Evolutionary conservation across 345 rosid genomes (phyloP).

Genomic region (Murraya paniculata): DNA sequence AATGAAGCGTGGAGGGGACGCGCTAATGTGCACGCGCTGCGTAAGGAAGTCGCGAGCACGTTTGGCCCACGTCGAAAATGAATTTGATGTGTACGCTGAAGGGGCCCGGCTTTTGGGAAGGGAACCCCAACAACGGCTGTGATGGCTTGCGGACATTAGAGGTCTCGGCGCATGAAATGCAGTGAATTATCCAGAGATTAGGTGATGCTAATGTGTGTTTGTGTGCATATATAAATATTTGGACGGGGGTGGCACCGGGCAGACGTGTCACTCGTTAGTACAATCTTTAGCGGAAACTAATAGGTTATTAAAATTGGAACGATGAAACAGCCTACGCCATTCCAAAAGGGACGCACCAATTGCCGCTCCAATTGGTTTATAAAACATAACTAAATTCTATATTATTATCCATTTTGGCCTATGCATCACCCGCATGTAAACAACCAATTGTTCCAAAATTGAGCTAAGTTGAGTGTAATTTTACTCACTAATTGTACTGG

Average conservation of each 20-base stretch:
- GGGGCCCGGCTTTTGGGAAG: not conserved
- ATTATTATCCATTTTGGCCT: not conserved
- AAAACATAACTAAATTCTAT: not conserved
- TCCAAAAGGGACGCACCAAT: not conserved
- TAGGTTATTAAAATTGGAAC: not conserved
- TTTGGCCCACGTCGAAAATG: slow-evolving; percentile 25
- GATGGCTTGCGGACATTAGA: not conserved
- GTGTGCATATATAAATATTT: no score
- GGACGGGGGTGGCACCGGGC: not conserved
- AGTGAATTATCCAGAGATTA: not conserved
- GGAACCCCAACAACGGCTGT: not conserved
- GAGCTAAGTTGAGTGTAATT: not conserved
- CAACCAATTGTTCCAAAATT: not conserved
- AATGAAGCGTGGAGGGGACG: slow-evolving; percentile 20
- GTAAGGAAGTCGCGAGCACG: slow-evolving; percentile 29
- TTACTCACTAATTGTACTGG: not conserved
- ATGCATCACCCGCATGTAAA: not conserved
- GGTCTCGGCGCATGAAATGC: not conserved
- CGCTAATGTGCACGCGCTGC: slow-evolving; percentile 16
- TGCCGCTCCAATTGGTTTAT: not conserved
- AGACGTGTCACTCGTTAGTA: not conserved
- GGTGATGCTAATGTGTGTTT: no score
- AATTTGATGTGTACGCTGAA: slow-evolving; percentile 24
- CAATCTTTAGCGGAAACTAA: not conserved
- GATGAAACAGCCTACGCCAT: not conserved